Conservation (phyloP, 768 basidiomycete species). For the Russula compacta region DNA sequence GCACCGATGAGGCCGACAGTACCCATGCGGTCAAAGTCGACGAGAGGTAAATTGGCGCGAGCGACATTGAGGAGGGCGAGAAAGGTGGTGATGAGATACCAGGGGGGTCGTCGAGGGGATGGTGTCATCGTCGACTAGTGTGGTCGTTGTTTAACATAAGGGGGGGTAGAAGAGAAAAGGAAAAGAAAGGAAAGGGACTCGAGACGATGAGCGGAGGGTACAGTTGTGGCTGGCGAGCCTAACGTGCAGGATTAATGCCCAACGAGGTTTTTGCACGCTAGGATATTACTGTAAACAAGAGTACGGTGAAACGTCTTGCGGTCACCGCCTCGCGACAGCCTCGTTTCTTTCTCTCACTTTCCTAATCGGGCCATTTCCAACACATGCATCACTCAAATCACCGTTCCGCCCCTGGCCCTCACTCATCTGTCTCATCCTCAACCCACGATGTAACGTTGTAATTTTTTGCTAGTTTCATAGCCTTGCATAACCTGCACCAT, state of each 20-base stretch:
- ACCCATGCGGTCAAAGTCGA: conserved; percentile 82
- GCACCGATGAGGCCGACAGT: conserved; percentile 81
- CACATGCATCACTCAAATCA: not conserved
- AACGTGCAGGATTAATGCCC: not conserved
- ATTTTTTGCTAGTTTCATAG: no score
- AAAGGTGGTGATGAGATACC: conserved; percentile 19
- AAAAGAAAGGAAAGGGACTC: not conserved
- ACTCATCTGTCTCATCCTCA: no score
- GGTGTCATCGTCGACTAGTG: not conserved
- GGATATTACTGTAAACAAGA: not conserved
- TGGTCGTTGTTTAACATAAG: conserved; percentile 7
- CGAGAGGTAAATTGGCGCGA: conserved; percentile 27
- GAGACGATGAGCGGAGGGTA: not conserved
- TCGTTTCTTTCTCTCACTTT: not conserved
- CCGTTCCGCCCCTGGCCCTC: no score
- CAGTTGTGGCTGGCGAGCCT: not conserved
- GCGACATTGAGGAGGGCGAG: conserved; percentile 27
- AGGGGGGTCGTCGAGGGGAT: conserved; percentile 18
- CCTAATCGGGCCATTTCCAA: not conserved
- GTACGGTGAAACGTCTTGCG: not conserved
- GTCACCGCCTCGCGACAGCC: conserved; percentile 14
- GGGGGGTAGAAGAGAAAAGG: not conserved
- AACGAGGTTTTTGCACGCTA: not conserved
- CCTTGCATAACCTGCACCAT: no score
- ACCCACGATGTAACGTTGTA: no score